Conservation (phyloP, 768 basidiomycete species). For the Suillus tomentosus region DNA sequence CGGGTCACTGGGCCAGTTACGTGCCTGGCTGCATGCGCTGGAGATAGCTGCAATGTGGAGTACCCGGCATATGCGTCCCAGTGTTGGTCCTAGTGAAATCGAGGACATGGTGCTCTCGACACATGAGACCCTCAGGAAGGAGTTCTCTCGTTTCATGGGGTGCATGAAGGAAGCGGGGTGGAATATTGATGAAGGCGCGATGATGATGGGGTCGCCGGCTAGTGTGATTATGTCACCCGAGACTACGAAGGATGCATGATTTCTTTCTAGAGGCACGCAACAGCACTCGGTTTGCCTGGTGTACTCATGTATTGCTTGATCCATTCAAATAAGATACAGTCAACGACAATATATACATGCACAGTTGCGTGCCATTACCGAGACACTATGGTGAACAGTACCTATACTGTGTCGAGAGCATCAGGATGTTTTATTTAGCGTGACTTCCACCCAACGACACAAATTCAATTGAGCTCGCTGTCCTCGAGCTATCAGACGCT, state of each 20-base stretch:
- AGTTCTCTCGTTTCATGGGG: constrained; percentile 22
- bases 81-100: constrained; percentile 6
- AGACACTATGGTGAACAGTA: no score
- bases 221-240: constrained; percentile 21
- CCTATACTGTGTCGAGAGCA: no score
- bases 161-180: constrained; percentile 35
- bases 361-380: no score
- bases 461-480: no score
- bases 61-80: neutral
- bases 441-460: no score
- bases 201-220: constrained; percentile 32
- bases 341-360: no score
- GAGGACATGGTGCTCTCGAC: constrained; percentile 18
- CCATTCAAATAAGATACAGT: neutral
- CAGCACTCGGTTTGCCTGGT: neutral
- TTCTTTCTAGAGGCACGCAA: neutral
- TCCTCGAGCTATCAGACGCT: no score
- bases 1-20: constrained; percentile 48
- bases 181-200: constrained; percentile 36
- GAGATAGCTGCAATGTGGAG: constrained; percentile 20
- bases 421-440: no score
- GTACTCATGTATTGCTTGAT: neutral
- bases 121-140: constrained; percentile 15
- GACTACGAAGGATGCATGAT: neutral
- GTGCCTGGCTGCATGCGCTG: constrained; percentile 48